Evolutionary conservation across 345 rosid species (phyloP), one percentile per base, ranked within the genome.

Genomic region (Rhodomyrtus tomentosa): DNA sequence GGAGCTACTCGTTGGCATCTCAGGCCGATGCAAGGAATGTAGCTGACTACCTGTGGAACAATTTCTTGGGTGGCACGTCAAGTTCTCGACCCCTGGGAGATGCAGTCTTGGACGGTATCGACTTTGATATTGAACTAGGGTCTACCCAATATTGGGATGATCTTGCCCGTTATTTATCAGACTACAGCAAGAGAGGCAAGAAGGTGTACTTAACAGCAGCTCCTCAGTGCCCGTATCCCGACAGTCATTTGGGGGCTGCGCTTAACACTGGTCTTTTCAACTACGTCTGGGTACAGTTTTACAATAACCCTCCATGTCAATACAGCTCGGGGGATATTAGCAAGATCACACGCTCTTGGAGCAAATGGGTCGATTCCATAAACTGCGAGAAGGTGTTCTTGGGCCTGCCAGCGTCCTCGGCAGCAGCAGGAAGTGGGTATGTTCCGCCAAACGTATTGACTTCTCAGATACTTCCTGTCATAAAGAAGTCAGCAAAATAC

Each of bases 171-270:
- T 58, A 14, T 73, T 81, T 93, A 32, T 48, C 89, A 5, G 89
- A 59, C 21, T 85, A 85, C 32, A 88, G 92, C 84, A 58, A 52
- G 4, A 45, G 38, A 42, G 90, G 89, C 27, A 89, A 76, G 50
- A 93, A 88, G 86, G 93, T 93, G 24, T 92, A 90, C 84, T 32
- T 93, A 83, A 74, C 95, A 12, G 94, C 92, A 50, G 93, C 94
- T 68, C 94, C 95, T 25, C 93, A 93, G 36, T 92, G 95, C 87
- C 93, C 91, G 22, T 93, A 88, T 85, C 94, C 95, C 1, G 94
- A 93, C n/a, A 88, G 91, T 10, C 83, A 84, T 22, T 40, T 93
- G 84, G 92, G 92, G 53, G 55, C 59, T 80, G 92, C 93, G 25
- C 88, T 93, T 21, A 86, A 87, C 55, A 92, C 95, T 15, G 91